Percentiles rank a stretch among this genome's conserved stretches.
phyloP scores from a whole-genome alignment of 495 filamentous ascomycete genomes.

The Emericellopsis terricola region DNA sequence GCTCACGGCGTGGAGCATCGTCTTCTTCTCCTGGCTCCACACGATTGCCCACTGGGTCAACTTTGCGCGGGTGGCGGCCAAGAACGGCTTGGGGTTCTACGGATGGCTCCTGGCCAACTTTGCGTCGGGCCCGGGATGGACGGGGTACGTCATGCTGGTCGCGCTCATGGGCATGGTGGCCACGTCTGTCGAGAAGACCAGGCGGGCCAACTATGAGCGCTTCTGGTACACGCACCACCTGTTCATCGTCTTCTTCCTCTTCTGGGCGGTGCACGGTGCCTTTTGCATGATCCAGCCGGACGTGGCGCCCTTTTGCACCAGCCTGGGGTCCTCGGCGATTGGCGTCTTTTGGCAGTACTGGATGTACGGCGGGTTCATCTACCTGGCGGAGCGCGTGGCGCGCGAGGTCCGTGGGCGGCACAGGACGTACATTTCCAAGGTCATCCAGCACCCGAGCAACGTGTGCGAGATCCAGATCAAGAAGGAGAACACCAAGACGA shows the following conservation, averaged over 20 bases:
- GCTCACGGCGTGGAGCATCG: slow-evolving; percentile 61
- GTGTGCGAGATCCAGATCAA: slow-evolving; percentile 77
- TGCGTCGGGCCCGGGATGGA: slow-evolving; percentile 59
- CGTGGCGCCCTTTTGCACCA: slow-evolving; percentile 47
- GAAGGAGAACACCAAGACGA: slow-evolving; percentile 60
- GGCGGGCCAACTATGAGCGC: slow-evolving; percentile 54
- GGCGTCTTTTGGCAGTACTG: slow-evolving; percentile 71
- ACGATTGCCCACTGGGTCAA: slow-evolving; percentile 71
- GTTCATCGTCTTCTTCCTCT: slow-evolving; percentile 63
- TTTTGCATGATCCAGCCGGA: slow-evolving; percentile 73
- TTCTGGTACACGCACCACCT: slow-evolving; percentile 72
- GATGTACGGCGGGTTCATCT: slow-evolving; percentile 57
- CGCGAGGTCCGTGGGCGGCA: slow-evolving; percentile 53
- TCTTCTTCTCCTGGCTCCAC: slow-evolving; percentile 68
- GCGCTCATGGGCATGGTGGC: slow-evolving; percentile 47
- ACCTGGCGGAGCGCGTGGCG: slow-evolving; percentile 50
- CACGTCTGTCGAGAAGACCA: slow-evolving; percentile 50
- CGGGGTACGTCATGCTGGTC: slow-evolving; percentile 60
- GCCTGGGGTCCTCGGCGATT: slow-evolving; percentile 36
- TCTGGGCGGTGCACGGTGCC: slow-evolving; percentile 65
- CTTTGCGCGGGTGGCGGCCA: slow-evolving; percentile 51
- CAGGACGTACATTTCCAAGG: slow-evolving; percentile 65
- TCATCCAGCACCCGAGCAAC: slow-evolving; percentile 68
- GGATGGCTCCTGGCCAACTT: slow-evolving; percentile 55
- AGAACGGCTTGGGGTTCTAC: slow-evolving; percentile 51